Evolutionary conservation across 2,329 filamentous ascomycete genomes (phyloP).

Genomic region (Davidsoniella australis): DNA sequence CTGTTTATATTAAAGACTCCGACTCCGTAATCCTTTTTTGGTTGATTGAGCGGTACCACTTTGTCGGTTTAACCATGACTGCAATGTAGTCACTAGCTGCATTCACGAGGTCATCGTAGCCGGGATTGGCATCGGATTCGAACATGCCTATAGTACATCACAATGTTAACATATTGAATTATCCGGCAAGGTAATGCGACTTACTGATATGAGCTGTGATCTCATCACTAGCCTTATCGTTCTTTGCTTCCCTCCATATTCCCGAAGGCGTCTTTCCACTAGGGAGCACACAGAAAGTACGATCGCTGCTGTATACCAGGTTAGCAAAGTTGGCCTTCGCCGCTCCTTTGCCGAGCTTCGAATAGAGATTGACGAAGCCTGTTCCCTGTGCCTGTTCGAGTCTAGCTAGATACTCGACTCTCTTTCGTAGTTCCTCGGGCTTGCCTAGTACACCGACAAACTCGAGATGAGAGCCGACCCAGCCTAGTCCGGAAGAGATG

Average conservation of each 20-base stretch:
- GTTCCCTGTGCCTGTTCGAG: conserved; percentile 49
- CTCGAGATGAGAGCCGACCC: conserved; percentile 80
- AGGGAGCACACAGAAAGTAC: conserved; percentile 82
- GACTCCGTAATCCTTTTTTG: conserved; percentile 19
- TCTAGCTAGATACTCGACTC: conserved; percentile 50
- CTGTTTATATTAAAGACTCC: conserved; percentile 1
- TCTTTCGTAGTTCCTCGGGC: conserved; percentile 62
- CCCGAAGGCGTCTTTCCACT: conserved; percentile 31
- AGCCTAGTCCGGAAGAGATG: conserved; percentile 57
- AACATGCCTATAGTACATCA: conserved; percentile 44
- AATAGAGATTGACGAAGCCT: conserved; percentile 78
- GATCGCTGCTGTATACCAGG: conserved; percentile 18
- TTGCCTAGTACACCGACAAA: conserved; percentile 82
- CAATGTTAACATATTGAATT: neutral
- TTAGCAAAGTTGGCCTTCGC: conserved; percentile 18
- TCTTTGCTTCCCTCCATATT: conserved; percentile 54
- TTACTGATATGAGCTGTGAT: conserved; percentile 59
- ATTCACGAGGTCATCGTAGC: conserved; percentile 49
- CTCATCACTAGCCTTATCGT: conserved; percentile 66
- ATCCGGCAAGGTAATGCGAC: conserved; percentile 14
- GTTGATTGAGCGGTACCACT: conserved; percentile 46
- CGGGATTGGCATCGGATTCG: conserved; percentile 52
- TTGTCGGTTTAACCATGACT: conserved; percentile 40
- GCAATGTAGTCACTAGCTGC: conserved; percentile 48
- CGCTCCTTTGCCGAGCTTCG: conserved; percentile 56